A percentile compares a stretch with the other conserved stretches of the same genome.
Conservation (phyloP, 306 rosid species). For the Malus fusca region DNA sequence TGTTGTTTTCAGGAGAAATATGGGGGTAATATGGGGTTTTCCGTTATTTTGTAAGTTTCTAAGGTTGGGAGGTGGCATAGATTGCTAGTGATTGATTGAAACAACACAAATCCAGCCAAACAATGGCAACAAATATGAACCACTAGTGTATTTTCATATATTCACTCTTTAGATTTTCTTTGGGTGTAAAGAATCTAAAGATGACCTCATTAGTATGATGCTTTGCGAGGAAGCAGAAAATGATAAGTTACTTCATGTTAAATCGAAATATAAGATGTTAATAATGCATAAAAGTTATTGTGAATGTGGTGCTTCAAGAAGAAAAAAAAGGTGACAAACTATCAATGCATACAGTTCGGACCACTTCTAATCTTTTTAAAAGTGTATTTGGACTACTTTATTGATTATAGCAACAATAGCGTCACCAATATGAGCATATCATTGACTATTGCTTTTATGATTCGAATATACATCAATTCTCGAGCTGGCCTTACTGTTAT, state of each 20-base stretch:
- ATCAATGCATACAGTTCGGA: neutral
- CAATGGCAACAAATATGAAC: neutral
- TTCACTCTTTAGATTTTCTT: neutral
- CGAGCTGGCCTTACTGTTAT: rapidly evolving
- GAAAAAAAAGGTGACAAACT: too few species aligned
- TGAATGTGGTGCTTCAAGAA: neutral
- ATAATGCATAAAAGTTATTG: neutral
- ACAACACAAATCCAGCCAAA: neutral
- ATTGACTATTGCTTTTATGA: neutral
- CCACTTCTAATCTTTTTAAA: neutral
- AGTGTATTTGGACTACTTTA: neutral
- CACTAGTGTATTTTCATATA: neutral
- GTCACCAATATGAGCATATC: neutral
- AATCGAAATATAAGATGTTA: too few species aligned
- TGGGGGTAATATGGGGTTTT: slow-evolving; percentile 6
- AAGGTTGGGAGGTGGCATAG: neutral
- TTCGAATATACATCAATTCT: neutral
- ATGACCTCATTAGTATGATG: neutral
- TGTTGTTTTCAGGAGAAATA: neutral
- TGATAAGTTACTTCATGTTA: neutral
- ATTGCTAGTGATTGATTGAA: neutral
- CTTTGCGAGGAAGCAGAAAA: neutral
- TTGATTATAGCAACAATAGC: too few species aligned
- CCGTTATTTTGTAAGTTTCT: neutral
- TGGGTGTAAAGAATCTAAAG: neutral